Evolutionary conservation across 2,329 filamentous ascomycete genomes (phyloP), one percentile per base, ranked within the genome.

Genomic region (Simplicillium aogashimaense): DNA sequence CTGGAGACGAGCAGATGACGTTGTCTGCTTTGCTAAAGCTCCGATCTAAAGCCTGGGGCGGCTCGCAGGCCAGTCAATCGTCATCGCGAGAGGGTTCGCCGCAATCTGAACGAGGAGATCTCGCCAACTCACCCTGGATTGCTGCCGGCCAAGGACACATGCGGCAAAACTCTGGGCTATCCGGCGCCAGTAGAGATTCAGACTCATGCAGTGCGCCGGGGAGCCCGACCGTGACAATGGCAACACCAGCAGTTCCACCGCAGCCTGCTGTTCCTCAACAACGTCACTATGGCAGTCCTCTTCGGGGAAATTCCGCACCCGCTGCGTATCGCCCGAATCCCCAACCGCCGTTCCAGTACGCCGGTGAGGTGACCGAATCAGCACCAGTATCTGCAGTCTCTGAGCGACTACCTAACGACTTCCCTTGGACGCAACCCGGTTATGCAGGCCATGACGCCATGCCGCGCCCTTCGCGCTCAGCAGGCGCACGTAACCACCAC

Each of bases 21-120:
- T 63, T 94, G 7, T 80, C 80, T 36, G 74, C 83, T 1, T 66
- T 94, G 13, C 69, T 86, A 60, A 82, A 79, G 45, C 60, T 94
- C 33, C 76, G 88, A 3, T 81, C 76, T 10, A 80, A 76, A 37
- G 82, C 87, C 0, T 95, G 86, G 76, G 86, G 86, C 17, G 83
- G 84, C 4, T 92, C 86, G 42, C 83, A 86, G 51, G 78, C 73
- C 1, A 90, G 85, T 50, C 61, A 88, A 6, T 69, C 69, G 47
- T 76, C 72, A 3, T 68, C 69, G 30, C 59, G 63, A 6, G 70
- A 72, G 36, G 70, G 69, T 3, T 74, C 70, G 14, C 71, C 71
- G 2, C 58, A 62, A 18, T 69, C 68, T 4, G 66, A 71, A 33
- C 61, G 70, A 41, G 68, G 63, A 2, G 73, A 74, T 17, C 64